Evolutionary conservation across 306 rosid species (phyloP).

Genomic region (Rosa lucieae): DNA sequence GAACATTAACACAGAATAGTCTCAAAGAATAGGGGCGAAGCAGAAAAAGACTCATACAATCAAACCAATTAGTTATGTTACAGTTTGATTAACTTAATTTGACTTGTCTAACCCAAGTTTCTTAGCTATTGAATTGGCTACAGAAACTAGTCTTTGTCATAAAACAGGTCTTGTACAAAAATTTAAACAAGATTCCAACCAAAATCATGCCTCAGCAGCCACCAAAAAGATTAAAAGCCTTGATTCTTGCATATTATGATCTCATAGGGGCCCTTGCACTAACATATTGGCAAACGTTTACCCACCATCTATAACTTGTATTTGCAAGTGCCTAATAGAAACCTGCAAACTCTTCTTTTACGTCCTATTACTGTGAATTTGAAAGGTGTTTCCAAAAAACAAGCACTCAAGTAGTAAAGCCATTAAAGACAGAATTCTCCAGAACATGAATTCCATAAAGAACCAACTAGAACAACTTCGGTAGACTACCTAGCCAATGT

Average conservation of each 20-base stretch:
- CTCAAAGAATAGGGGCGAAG: neutral
- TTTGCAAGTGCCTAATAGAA: neutral
- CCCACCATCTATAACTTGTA: neutral
- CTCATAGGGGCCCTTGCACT: neutral
- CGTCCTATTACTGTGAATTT: neutral
- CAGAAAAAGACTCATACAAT: neutral
- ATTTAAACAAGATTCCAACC: neutral
- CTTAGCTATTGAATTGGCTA: neutral
- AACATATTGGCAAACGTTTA: neutral
- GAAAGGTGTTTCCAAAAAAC: too few relatives aligned
- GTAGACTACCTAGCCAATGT: neutral
- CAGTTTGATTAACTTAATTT: neutral
- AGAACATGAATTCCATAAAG: neutral
- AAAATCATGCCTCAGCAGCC: neutral
- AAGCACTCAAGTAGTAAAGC: neutral
- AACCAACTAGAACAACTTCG: constrained; percentile 4
- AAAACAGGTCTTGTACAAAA: neutral
- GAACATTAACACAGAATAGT: neutral
- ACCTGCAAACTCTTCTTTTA: neutral
- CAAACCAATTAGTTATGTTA: neutral
- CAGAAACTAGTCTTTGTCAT: neutral
- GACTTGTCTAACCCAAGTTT: constrained; percentile 2
- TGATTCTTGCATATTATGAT: neutral
- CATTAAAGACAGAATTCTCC: neutral
- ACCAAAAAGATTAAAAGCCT: neutral